Evolutionary conservation across 306 rosid species (phyloP).

Genomic region (Crataegus laevigata): DNA sequence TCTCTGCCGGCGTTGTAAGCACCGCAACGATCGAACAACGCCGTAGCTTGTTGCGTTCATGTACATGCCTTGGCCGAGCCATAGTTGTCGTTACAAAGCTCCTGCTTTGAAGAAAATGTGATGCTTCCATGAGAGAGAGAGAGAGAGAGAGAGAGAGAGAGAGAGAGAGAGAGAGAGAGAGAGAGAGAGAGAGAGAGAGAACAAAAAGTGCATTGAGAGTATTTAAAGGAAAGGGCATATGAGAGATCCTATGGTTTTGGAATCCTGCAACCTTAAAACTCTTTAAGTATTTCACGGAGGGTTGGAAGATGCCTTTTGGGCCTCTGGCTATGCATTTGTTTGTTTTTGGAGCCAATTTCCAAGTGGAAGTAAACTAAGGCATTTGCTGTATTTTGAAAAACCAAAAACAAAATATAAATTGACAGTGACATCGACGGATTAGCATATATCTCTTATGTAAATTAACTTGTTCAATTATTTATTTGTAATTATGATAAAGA

Average conservation of each 20-base stretch:
- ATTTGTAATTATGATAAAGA: background rate
- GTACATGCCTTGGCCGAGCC: conserved; percentile 19
- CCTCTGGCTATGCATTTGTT: conserved; percentile 7
- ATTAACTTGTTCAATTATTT: background rate
- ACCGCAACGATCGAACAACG: conserved; percentile 31
- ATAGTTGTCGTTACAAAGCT: conserved; percentile 20
- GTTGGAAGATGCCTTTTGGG: conserved; percentile 17
- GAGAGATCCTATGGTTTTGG: conserved; percentile 29
- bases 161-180: background rate
- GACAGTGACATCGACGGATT: background rate
- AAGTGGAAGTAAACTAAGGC: background rate
- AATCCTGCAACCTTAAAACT: conserved; percentile 18
- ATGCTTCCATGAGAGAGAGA: conserved; percentile 46
- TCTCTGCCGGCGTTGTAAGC: conserved; percentile 37
- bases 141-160: background rate
- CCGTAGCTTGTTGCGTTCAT: background rate
- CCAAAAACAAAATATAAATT: too few species aligned
- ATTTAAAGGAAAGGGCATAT: conserved; percentile 15
- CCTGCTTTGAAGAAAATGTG: conserved; percentile 19
- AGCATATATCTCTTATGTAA: background rate
- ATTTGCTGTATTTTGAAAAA: background rate
- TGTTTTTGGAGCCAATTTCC: background rate
- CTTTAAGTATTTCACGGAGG: background rate
- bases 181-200: background rate
- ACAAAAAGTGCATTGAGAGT: conserved; percentile 32